Conservation (phyloP, 768 basidiomycete species). For the Rubroboletus pulcherrimus region DNA sequence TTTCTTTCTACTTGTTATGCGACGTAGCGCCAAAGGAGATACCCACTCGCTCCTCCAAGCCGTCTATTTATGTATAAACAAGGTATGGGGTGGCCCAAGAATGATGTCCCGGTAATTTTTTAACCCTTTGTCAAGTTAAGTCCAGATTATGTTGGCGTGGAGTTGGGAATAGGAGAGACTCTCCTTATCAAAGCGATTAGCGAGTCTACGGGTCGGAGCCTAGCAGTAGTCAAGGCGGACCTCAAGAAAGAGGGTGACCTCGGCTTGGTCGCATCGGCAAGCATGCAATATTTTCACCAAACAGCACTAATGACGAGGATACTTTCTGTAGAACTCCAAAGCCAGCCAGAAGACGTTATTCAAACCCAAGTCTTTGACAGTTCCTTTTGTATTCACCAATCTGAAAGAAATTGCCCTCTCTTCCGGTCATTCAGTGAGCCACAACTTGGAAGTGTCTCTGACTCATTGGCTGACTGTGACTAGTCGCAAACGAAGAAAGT, state of each 20-base stretch:
- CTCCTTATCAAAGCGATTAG: constrained; percentile 92
- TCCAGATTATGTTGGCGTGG: constrained; percentile 92
- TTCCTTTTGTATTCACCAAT: constrained; percentile 86
- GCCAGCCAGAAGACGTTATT: constrained; percentile 91
- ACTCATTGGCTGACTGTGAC: background rate
- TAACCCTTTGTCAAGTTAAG: constrained; percentile 55
- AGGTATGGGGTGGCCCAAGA: constrained; percentile 47
- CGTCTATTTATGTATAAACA: constrained; percentile 95
- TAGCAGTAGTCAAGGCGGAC: constrained; percentile 80
- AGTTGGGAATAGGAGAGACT: constrained; percentile 95
- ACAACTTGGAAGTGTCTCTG: background rate
- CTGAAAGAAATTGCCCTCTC: constrained; percentile 87
- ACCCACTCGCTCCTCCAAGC: constrained; percentile 75
- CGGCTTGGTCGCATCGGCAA: constrained; percentile 92
- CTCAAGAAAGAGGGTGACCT: constrained; percentile 94
- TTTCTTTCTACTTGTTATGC: constrained; percentile 87
- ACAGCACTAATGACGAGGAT: background rate
- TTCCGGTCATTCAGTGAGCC: constrained; percentile 72
- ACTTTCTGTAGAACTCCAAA: constrained; percentile 73
- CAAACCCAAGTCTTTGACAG: constrained; percentile 87
- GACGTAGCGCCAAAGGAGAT: constrained; percentile 74
- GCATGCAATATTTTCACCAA: constrained; percentile 14
- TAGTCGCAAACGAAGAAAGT: constrained; percentile 96
- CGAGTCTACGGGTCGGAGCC: constrained; percentile 89
- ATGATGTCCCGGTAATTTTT: background rate